Base-by-base conservation (phyloP, 2,329 filamentous ascomycete genomes). In the Tolypocladium guangdongense region DNA sequence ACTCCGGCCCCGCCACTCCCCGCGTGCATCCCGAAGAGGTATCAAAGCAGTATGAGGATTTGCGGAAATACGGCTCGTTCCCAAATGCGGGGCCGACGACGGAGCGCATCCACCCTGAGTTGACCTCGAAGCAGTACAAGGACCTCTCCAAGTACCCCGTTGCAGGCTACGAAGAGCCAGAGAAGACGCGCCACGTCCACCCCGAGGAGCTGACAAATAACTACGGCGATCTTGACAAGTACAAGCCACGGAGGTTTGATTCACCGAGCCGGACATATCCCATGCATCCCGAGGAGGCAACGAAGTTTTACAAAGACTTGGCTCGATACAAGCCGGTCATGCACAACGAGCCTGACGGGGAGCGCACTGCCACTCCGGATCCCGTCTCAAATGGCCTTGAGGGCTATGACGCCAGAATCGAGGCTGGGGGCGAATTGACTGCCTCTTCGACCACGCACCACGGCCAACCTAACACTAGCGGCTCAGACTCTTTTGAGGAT, bases 161-260 rank as follows among this genome's bases (percentile, higher is more conserved):
- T 12, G 58, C 59, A n/a, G 65, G 66, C 8, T 67, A 60, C 35
- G 63, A 67, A 50, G 66, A 68, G 53, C 57, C 58, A 4, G 38
- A 54, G 3, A 54, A 58, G 45, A 60, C 56, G 2, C 55, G 60
- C 22, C 63, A 67, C 22, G 53, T 65, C n/a, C 67, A 69, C n/a
- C 64, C 70, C 11, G 71, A 72, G 55, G 68, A 71, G 55, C 56
- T 64, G 46, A 66, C 66, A 30, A 73, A 72, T 53, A 57, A 63
- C 7, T 72, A 75, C 45, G 62, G 66, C 10, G 74, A 78, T 52
- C 64, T 77, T 50, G 63, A 65, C 51, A 64, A 69, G 53, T 77
- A 78, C 56, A 59, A 60, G n/a, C 60, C 62, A 2, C 57, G 58
- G 22, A 55, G 56, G 4, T 68, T 70, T 50, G 66, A 66, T 38